These are phyloP conservation scores for Paramecium octaurelia DNA, from an alignment of 73 alveolate species.

Conservation along the genomic window DNA sequence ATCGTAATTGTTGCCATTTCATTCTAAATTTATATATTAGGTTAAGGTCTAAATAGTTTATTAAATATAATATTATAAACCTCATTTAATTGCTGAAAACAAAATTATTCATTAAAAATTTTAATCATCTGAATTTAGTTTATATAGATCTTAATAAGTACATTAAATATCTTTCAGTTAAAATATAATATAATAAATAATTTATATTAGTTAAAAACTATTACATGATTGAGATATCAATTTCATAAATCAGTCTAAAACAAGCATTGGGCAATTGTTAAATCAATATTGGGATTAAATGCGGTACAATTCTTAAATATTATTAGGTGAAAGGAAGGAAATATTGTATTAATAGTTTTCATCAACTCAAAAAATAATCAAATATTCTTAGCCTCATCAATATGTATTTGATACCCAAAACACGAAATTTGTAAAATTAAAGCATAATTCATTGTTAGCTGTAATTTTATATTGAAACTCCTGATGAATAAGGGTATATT, in stretches of 20 bases:
- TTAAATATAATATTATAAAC: neutral
- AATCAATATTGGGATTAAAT: neutral
- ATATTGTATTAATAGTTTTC: neutral
- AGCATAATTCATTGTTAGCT: neutral
- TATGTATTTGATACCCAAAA: neutral
- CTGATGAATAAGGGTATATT: slow-evolving; percentile 19
- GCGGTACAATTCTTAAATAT: neutral
- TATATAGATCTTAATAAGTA: neutral
- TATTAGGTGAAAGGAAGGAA: slow-evolving; percentile 14
- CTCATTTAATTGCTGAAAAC: slow-evolving; percentile 5
- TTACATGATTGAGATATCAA: neutral
- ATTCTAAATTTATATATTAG: neutral
- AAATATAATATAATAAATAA: neutral
- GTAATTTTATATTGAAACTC: neutral
- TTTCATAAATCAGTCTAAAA: neutral
- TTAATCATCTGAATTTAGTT: neutral
- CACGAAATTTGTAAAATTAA: neutral
- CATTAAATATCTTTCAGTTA: neutral
- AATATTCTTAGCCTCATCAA: neutral
- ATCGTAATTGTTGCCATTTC: neutral
- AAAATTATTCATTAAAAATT: neutral
- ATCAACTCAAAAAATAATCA: neutral
- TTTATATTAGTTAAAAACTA: neutral
- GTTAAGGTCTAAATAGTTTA: neutral
- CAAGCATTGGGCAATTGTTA: neutral